Conservation (phyloP, 306 rosid genomes). For the Rubus idaeus region DNA sequence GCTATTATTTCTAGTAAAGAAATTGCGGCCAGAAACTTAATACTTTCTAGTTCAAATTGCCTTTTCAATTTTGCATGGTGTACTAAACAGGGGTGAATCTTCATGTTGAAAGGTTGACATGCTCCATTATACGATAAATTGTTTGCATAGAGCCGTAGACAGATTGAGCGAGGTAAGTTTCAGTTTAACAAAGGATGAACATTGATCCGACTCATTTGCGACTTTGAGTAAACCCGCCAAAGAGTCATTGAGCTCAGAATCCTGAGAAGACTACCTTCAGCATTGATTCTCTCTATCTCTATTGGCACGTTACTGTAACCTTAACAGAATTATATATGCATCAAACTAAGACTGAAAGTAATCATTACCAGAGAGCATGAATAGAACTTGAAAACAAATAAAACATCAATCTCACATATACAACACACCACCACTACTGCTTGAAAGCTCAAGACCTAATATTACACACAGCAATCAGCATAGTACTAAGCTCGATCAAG, state of each 20-base stretch:
- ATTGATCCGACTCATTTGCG: not conserved
- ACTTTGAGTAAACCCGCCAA: no score
- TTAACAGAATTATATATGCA: not conserved
- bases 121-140: not conserved
- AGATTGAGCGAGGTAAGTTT: not conserved
- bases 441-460: not conserved
- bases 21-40: not conserved
- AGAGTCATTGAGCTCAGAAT: not conserved
- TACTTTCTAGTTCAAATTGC: not conserved
- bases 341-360: not conserved
- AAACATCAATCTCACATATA: slow-evolving; percentile 12
- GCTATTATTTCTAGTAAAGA: not conserved
- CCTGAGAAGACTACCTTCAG: no score
- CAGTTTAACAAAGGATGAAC: not conserved
- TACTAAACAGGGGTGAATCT: not conserved
- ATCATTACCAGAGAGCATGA: not conserved
- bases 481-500: not conserved
- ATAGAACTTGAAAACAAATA: not conserved
- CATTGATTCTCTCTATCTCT: no score
- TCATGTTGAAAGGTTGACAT: not conserved
- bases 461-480: slow-evolving; percentile 2
- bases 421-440: slow-evolving; percentile 8
- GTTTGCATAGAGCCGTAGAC: no score
- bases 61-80: not conserved
- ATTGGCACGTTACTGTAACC: no score